phyloP scores from a whole-genome alignment of 2,329 filamentous ascomycete genomes.

The Venturia effusa region DNA sequence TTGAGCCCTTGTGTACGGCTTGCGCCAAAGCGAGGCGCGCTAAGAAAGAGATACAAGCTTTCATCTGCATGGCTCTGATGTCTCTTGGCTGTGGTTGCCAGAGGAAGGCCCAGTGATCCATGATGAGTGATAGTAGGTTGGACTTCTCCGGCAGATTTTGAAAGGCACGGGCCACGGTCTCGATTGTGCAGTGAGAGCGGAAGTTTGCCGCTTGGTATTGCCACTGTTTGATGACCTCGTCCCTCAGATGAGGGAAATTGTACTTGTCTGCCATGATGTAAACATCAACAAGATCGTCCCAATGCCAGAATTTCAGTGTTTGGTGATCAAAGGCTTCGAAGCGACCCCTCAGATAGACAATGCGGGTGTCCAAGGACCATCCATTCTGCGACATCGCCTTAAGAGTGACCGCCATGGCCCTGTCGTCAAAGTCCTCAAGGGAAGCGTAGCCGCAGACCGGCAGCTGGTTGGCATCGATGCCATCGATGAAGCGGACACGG shows the following conservation, averaged over 20 bases:
- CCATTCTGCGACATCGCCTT: too few relatives aligned
- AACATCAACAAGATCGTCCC: neutral
- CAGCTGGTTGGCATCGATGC: neutral
- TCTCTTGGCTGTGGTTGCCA: neutral
- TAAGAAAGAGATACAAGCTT: neutral
- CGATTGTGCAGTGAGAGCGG: neutral
- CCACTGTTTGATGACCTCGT: neutral
- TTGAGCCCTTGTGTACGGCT: neutral
- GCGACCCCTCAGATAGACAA: neutral
- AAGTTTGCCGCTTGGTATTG: neutral
- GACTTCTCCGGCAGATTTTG: neutral
- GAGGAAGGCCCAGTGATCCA: neutral
- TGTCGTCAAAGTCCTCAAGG: neutral
- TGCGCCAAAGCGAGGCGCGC: neutral
- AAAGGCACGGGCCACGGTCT: neutral
- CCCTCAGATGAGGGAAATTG: neutral
- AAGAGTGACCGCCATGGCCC: neutral
- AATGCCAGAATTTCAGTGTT: neutral
- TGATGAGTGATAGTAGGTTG: neutral
- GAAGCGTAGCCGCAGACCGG: neutral
- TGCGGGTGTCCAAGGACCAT: too few relatives aligned
- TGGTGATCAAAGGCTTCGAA: neutral
- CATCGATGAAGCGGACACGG: neutral
- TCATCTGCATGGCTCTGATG: neutral
- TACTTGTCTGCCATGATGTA: neutral